Percentiles rank a stretch among this genome's conserved stretches.
Evolutionary conservation across 371 early-diverging fungal species (phyloP).

Genomic region (Nematocida sp.): DNA sequence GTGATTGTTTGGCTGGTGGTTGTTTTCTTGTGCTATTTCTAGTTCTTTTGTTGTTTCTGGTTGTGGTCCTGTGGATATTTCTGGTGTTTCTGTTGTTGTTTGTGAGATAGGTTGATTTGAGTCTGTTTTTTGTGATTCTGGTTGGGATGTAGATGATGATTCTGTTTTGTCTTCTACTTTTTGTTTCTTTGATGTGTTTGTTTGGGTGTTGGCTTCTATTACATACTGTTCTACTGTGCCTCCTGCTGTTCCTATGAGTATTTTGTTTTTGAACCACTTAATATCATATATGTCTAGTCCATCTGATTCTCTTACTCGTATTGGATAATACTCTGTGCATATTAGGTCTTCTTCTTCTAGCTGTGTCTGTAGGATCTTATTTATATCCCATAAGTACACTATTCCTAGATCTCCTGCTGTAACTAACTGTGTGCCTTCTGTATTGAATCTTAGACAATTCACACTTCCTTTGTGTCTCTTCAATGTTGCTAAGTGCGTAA

Average conservation of each 20-base stretch:
- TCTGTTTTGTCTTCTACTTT: neutral
- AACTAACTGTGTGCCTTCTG: slow-evolving; percentile 48
- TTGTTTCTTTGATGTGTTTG: neutral
- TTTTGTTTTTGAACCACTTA: slow-evolving; percentile 43
- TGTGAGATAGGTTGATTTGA: too few species aligned
- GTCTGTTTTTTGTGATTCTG: neutral
- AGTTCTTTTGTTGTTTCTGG: too few species aligned
- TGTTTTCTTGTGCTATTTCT: too few species aligned
- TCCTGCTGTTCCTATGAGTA: slow-evolving; percentile 50
- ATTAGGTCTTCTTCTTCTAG: slow-evolving; percentile 18
- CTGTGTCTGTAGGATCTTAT: neutral
- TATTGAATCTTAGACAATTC: slow-evolving; percentile 58
- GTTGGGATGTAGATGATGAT: neutral
- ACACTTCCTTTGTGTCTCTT: slow-evolving; percentile 53
- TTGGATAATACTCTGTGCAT: slow-evolving; percentile 7
- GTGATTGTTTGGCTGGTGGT: too few species aligned
- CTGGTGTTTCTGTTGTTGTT: too few species aligned
- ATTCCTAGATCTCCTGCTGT: slow-evolving; percentile 60
- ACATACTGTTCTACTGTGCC: slow-evolving; percentile 36
- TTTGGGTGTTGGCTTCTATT: neutral
- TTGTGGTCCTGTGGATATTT: too few species aligned
- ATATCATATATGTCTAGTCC: slow-evolving; percentile 62
- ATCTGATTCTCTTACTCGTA: slow-evolving; percentile 51
- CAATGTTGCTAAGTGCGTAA: slow-evolving; percentile 54
- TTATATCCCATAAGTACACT: slow-evolving; percentile 48